Evolutionary conservation across 768 basidiomycete species (phyloP).

Genomic region (Crassisporium funariophilum): DNA sequence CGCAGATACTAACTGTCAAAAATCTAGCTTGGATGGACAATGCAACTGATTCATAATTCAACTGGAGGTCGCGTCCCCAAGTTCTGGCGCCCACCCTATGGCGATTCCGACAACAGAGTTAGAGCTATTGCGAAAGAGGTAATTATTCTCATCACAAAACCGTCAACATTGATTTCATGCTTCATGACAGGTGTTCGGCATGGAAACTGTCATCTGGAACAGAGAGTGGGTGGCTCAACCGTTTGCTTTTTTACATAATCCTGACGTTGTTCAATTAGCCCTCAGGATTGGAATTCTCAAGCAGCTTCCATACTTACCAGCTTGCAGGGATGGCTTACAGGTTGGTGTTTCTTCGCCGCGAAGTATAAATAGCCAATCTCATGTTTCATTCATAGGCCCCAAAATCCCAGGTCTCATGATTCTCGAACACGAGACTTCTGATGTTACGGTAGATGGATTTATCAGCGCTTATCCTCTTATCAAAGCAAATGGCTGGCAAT

Average conservation of each 20-base stretch:
- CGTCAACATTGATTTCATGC: background rate
- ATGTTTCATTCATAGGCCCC: constrained; percentile 42
- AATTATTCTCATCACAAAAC: background rate
- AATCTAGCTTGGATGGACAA: constrained; percentile 72
- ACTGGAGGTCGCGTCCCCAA: constrained; percentile 70
- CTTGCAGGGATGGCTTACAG: constrained; percentile 60
- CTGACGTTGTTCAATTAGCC: constrained; percentile 39
- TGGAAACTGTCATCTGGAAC: constrained; percentile 90
- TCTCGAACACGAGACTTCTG: constrained; percentile 81
- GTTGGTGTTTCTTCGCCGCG: too few relatives aligned
- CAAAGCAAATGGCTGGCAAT: constrained; percentile 69
- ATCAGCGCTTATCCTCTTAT: constrained; percentile 65
- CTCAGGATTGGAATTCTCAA: constrained; percentile 76
- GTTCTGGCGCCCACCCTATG: constrained; percentile 91
- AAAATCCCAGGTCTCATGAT: constrained; percentile 80
- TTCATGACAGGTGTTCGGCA: constrained; percentile 57
- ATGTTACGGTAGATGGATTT: constrained; percentile 65
- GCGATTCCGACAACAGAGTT: constrained; percentile 83
- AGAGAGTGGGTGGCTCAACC: constrained; percentile 60
- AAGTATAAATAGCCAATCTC: background rate
- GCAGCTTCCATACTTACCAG: constrained; percentile 43
- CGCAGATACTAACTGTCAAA: background rate
- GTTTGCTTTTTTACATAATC: constrained; percentile 2
- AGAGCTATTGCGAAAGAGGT: constrained; percentile 84
- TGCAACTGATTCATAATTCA: constrained; percentile 76